phyloP scores from a whole-genome alignment of 2,329 filamentous ascomycete genomes.

The Periconia sp. region DNA sequence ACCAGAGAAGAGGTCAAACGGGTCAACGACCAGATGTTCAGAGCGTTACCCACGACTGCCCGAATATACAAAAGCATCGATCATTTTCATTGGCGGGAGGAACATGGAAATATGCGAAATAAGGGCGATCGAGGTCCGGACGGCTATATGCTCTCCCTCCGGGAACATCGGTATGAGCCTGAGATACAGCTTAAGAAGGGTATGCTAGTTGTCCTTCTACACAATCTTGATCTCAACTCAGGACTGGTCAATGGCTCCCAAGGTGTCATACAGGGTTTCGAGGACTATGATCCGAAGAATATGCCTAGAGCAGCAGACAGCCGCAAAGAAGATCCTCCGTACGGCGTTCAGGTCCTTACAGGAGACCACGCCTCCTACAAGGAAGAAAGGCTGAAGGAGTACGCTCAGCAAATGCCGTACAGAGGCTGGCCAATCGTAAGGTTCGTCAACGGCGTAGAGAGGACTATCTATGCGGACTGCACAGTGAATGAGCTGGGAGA shows the following conservation, averaged over 20 bases:
- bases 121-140: slow-evolving; percentile 17
- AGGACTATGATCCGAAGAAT: slow-evolving; percentile 36
- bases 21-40: slow-evolving; percentile 43
- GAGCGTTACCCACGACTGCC: slow-evolving; percentile 29
- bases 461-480: slow-evolving; percentile 60
- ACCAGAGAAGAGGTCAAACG: slow-evolving; percentile 44
- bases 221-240: slow-evolving; percentile 50
- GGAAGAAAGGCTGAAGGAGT: slow-evolving; percentile 47
- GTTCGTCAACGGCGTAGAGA: slow-evolving; percentile 56
- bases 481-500: slow-evolving; percentile 56
- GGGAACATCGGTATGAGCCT: slow-evolving; percentile 56
- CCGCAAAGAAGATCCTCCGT: slow-evolving; percentile 1
- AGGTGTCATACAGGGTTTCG: slow-evolving; percentile 44
- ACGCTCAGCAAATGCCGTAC: slow-evolving; percentile 41
- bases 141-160: slow-evolving; percentile 27
- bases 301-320: slow-evolving; percentile 30
- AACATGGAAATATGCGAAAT: slow-evolving; percentile 26
- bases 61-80: slow-evolving; percentile 47
- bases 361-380: slow-evolving; percentile 49
- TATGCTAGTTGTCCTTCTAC: slow-evolving; percentile 61
- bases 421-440: slow-evolving; percentile 59
- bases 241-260: slow-evolving; percentile 46
- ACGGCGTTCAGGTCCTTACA: slow-evolving; percentile 25
- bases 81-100: slow-evolving; percentile 47
- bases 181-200: slow-evolving; percentile 55